A percentile compares a stretch with the other conserved stretches of the same genome.
Conservation (phyloP, 1,139 yeast genomes). For the Kurtzmaniella quercitrusa region DNA sequence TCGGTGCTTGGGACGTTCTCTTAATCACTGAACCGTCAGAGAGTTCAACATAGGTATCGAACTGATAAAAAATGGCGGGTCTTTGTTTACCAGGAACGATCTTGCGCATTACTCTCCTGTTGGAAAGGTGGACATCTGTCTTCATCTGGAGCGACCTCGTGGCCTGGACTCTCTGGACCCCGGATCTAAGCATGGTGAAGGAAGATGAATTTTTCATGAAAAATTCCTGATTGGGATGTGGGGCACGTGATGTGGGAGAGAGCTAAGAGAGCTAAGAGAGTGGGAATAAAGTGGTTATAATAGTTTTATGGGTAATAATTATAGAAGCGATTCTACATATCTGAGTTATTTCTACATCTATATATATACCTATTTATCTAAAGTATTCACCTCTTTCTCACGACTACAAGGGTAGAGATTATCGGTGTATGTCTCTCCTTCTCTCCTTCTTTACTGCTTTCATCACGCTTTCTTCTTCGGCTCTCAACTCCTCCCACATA, state of each 20-base stretch:
- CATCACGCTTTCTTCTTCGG: too few species aligned
- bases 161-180: background rate
- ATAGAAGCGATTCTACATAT: background rate
- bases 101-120: conserved; percentile 51
- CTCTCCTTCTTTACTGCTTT: too few species aligned
- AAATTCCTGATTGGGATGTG: background rate
- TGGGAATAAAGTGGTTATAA: too few species aligned
- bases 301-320: background rate
- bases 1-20: conserved; percentile 85
- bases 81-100: conserved; percentile 74
- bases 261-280: too few species aligned
- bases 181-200: conserved; percentile 1
- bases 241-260: background rate
- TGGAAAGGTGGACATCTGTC: conserved; percentile 40
- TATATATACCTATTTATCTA: too few species aligned
- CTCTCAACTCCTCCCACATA: too few species aligned
- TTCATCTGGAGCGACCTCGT: conserved; percentile 25
- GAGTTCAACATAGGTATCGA: conserved; percentile 80
- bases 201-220: background rate
- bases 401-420: too few species aligned
- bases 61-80: conserved; percentile 89
- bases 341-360: too few species aligned
- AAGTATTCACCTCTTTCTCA: too few species aligned
- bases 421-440: too few species aligned
- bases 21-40: conserved; percentile 88